These are phyloP conservation scores for Fusarium nygamai DNA, from an alignment of 2,329 filamentous ascomycete genomes.

Conservation along the genomic window DNA sequence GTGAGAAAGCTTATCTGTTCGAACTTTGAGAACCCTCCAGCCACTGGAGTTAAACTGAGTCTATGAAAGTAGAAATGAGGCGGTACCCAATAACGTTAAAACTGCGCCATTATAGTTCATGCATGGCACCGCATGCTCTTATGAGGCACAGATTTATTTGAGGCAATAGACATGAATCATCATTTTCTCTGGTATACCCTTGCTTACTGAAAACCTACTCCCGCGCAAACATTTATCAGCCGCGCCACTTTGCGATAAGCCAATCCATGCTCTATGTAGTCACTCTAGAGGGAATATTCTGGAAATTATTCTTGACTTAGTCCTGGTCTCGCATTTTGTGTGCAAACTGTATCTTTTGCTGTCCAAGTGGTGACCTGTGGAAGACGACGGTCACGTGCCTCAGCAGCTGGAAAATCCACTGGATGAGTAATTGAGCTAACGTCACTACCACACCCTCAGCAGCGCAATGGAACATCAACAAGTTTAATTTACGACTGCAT, in stretches of 20 bases:
- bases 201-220: background rate
- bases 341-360: background rate
- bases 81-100: background rate
- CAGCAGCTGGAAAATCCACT: background rate
- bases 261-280: fast-evolving
- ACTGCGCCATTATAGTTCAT: fast-evolving
- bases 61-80: background rate
- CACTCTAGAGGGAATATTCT: fast-evolving
- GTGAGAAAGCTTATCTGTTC: background rate
- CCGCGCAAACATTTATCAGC: background rate
- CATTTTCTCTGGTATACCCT: background rate
- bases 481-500: background rate
- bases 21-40: background rate
- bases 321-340: background rate
- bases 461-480: background rate
- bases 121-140: background rate
- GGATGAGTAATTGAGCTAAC: background rate
- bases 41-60: background rate
- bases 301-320: fast-evolving
- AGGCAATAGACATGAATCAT: background rate
- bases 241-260: background rate
- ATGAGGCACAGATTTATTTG: too few species aligned
- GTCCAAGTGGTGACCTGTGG: background rate
- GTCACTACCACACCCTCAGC: background rate
- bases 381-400: background rate